Evolutionary conservation across 2,329 filamentous ascomycete species (phyloP), one percentile per base, ranked within the genome.

Genomic region (Diaporthe citri): DNA sequence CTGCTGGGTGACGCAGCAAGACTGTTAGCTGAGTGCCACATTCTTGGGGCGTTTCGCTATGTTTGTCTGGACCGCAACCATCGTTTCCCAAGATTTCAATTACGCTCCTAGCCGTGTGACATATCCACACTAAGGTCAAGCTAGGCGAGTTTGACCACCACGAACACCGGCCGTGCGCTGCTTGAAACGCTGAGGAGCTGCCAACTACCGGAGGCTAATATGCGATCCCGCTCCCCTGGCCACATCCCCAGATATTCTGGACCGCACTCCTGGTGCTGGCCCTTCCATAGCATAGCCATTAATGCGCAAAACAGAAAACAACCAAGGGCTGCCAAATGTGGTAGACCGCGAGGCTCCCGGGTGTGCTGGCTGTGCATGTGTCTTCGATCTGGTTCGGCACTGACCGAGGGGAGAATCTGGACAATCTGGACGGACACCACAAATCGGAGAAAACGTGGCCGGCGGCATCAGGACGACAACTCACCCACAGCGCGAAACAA

Each of bases 81-180:
- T 69, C 48, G 64, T 69, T 69, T 36, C 64, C 48, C 46, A 55
- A 55, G 34, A 55, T 69, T 69, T 41, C 64, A 69, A 41, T 69
- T 55, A 69, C 64, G 64, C 48, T 69, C 64, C 64, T 55, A 31
- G 64, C 64, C 25, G 64, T 69, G 64, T 69, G 64, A 69, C 64
- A 69, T 48, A 69, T 69, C 15, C 64, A 55, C 64, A 69, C 64
- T 69, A 69, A 69, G 34, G 48, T 52, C 64, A 55, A 69, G 64
- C 48, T 48, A 22, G 64, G 64, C 64, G 48, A 69, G 64, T 55
- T 69, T 69, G 64, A 31, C 64, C n/a, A 69, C 48, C 64, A 69
- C 64, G 64, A 69, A 69, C 64, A 69, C 64, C 39, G 48, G 6
- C 64, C 64, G 64, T 69, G 64, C 64, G 64, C 64, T 55, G 34